Evolutionary conservation across 2,329 filamentous ascomycete species (phyloP), one percentile per base, ranked within the genome.

Genomic region (Graphilbum ipis-grandicollis): DNA sequence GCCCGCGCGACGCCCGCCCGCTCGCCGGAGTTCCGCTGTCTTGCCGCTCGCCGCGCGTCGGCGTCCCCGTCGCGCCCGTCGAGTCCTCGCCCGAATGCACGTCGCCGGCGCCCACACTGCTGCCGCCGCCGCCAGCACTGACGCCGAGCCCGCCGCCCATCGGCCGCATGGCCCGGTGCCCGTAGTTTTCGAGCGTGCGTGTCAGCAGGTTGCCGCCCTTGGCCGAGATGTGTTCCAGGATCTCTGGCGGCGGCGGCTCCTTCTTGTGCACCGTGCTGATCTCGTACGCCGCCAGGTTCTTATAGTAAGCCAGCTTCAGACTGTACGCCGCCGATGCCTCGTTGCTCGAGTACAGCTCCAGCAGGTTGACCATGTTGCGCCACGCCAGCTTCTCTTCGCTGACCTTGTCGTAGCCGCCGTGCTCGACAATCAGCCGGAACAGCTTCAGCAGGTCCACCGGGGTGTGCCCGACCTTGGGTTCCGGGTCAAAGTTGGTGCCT

Each of bases 241-340:
- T 92, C 48, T 92, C 82, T 47, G 80, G 84, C 6, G 84, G 83
- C 14, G 85, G 85, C 0, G 85, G 85, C 43, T 85, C 81, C 55
- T 79, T 75, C 37, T 75, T 70, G 57, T 86, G 79, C 31, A 85
- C 59, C 10, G 74, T 78, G 33, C 71, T 72, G 49, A 93, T 90
- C 56, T 93, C 85, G 56, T 80, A 93, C 2, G 85, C 84, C 12
- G 79, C 79, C 32, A 93, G 68, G 49, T 88, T 84, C 55, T 84
- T 86, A 63, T 92, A 92, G 60, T 90, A 93, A 43, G 80, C 75
- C 39, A 80, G 79, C 59, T 93, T 93, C 39, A 93, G 63, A 41
- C 79, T 71, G 57, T 92, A 93, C 13, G 83, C 84, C 41, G 84
- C 74, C n/a, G 83, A 82, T 7, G 83, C 68, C 43, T 82, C 74